These are phyloP conservation scores for Cicer yamashitae DNA, from an alignment of 306 rosid genomes.

Conservation along the genomic window DNA sequence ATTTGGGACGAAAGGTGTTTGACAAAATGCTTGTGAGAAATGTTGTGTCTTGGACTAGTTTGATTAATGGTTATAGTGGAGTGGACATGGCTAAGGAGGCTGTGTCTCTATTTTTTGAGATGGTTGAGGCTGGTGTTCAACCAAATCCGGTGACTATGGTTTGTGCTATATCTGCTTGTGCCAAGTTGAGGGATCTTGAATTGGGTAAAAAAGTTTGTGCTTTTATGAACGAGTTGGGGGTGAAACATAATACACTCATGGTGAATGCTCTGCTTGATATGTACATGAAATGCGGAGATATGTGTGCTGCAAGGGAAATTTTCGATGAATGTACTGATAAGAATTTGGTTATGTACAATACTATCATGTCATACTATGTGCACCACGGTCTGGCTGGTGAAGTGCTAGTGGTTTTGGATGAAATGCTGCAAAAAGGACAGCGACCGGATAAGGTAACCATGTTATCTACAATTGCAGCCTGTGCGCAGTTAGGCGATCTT, in stretches of 20 bases:
- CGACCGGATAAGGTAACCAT: conserved; percentile 71
- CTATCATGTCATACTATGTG: conserved; percentile 74
- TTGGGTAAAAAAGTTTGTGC: conserved; percentile 60
- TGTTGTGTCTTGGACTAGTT: conserved; percentile 87
- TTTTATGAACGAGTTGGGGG: conserved; percentile 55
- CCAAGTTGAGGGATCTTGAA: conserved; percentile 73
- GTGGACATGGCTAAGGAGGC: conserved; percentile 58
- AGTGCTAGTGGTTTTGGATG: conserved; percentile 54
- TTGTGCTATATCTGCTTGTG: conserved; percentile 77
- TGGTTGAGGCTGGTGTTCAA: conserved; percentile 59
- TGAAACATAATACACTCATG: conserved; percentile 60
- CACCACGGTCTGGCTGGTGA: conserved; percentile 61
- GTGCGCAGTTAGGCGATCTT: conserved; percentile 66
- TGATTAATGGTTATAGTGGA: conserved; percentile 79
- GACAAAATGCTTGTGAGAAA: conserved; percentile 76
- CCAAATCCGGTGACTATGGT: conserved; percentile 76
- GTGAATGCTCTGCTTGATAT: conserved; percentile 79
- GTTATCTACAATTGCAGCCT: conserved; percentile 67
- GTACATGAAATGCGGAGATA: conserved; percentile 80
- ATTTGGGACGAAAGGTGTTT: conserved; percentile 64
- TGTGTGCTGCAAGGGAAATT: conserved; percentile 53
- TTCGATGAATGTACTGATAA: conserved; percentile 57
- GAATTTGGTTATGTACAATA: conserved; percentile 77
- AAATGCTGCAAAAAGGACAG: conserved; percentile 60
- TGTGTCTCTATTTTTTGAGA: conserved; percentile 71